phyloP scores from a whole-genome alignment of 169 alveolate genomes.

The Perkinsus olseni region DNA sequence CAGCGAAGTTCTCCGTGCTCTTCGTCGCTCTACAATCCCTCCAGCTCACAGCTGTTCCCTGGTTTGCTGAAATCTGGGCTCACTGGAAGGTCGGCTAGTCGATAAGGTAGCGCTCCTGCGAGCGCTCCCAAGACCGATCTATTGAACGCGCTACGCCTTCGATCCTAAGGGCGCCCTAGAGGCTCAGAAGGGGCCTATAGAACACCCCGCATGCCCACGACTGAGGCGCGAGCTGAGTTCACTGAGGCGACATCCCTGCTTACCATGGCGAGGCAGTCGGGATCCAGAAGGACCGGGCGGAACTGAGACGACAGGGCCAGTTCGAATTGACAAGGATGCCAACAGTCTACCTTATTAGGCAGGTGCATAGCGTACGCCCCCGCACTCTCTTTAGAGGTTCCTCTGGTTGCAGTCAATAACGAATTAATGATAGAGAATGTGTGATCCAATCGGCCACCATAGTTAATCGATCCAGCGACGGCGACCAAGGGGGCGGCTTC shows the following conservation, averaged over 20 bases:
- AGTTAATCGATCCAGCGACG: background rate
- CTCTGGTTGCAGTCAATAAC: background rate
- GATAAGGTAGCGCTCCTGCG: no score
- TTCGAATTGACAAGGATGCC: background rate
- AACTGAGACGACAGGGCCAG: background rate
- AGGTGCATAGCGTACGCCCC: background rate
- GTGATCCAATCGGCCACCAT: background rate
- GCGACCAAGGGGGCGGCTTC: background rate
- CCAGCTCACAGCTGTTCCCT: no score
- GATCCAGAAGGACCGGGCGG: background rate
- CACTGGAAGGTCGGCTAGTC: no score
- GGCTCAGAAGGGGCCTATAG: no score
- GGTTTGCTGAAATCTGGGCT: no score
- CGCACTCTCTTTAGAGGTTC: background rate
- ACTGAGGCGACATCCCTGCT: background rate
- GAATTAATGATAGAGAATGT: background rate
- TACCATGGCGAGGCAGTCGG: background rate
- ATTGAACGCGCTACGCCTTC: no score
- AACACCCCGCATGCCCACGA: no score
- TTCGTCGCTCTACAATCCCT: background rate
- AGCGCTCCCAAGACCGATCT: no score
- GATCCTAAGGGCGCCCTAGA: no score
- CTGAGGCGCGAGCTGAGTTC: background rate
- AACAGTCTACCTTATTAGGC: background rate
- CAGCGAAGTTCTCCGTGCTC: background rate